Conservation (phyloP, 805 yeast species). For the Wickerhamomyces rabaulensis region DNA sequence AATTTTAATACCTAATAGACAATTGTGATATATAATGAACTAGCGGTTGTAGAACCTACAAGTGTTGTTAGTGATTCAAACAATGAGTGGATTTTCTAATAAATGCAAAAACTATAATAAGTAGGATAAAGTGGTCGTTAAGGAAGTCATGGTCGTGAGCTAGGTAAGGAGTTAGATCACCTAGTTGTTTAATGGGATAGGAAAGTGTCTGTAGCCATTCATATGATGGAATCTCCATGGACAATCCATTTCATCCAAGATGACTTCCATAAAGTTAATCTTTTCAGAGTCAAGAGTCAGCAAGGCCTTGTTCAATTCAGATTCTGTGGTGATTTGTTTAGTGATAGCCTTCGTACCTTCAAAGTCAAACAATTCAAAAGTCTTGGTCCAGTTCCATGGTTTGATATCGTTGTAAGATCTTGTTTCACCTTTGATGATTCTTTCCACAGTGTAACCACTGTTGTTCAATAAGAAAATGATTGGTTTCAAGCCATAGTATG, state of each 20-base stretch:
- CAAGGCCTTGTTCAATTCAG: conserved; percentile 26
- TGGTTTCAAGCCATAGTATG: conserved; percentile 57
- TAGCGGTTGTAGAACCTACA: neutral
- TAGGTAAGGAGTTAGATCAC: too few relatives aligned
- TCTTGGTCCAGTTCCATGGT: conserved; percentile 78
- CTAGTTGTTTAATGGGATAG: conserved; percentile 3
- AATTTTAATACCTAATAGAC: neutral
- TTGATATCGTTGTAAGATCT: conserved; percentile 78
- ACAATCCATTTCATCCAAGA: conserved; percentile 53
- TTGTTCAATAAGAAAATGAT: conserved; percentile 75
- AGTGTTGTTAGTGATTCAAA: neutral
- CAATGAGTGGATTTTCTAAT: neutral
- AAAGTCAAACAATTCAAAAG: conserved; percentile 50
- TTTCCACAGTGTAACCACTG: conserved; percentile 85
- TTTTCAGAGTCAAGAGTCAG: conserved; percentile 26
- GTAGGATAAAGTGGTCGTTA: neutral
- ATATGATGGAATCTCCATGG: conserved; percentile 55
- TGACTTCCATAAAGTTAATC: conserved; percentile 54
- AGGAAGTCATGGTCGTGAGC: neutral
- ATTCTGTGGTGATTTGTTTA: conserved; percentile 33
- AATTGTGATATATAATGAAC: too few relatives aligned
- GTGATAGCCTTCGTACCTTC: conserved; percentile 32
- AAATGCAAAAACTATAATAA: neutral
- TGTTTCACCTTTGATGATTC: conserved; percentile 75
- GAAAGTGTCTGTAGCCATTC: conserved; percentile 28